Percentiles rank a stretch among this genome's conserved stretches.
Evolutionary conservation across 2,329 filamentous ascomycete genomes (phyloP).

Genomic region (Talaromyces rugulosus): DNA sequence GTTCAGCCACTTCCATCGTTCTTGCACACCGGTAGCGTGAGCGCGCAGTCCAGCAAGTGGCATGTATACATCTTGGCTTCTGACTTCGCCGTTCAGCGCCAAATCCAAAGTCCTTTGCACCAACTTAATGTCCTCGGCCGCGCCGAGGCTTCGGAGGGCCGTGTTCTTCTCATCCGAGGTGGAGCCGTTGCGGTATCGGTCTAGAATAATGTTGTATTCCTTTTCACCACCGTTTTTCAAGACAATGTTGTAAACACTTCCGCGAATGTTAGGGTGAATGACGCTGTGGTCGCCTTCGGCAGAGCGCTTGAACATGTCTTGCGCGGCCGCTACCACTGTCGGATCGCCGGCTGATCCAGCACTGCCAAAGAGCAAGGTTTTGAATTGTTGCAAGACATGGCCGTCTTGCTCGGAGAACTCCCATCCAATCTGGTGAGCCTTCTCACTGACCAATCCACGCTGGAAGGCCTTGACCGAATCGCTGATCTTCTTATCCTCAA

Average conservation of each 20-base stretch:
- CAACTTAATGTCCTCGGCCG: constrained; percentile 70
- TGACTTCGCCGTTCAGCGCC: constrained; percentile 74
- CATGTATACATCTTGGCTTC: constrained; percentile 91
- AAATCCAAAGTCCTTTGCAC: constrained; percentile 77
- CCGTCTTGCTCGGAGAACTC: constrained; percentile 77
- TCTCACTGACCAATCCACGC: constrained; percentile 68
- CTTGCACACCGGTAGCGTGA: constrained; percentile 72
- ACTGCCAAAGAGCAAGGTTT: constrained; percentile 80
- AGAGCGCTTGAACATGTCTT: constrained; percentile 88
- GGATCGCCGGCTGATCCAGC: constrained; percentile 79
- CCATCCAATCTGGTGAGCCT: constrained; percentile 87
- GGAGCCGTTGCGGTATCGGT: constrained; percentile 69
- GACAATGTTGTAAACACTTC: constrained; percentile 79
- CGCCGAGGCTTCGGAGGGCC: constrained; percentile 76
- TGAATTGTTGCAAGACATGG: constrained; percentile 91
- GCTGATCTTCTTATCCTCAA: constrained; percentile 67
- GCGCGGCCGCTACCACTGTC: constrained; percentile 70
- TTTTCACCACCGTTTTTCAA: constrained; percentile 79
- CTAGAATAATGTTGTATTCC: constrained; percentile 75
- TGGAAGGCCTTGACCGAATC: constrained; percentile 82
- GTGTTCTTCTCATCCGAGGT: constrained; percentile 89
- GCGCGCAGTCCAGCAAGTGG: constrained; percentile 74
- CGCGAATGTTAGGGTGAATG: constrained; percentile 86
- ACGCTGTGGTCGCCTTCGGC: constrained; percentile 72
- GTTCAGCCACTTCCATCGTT: constrained; percentile 78